phyloP scores from a whole-genome alignment of 2,329 filamentous ascomycete genomes.

The Lachnellula suecica region DNA sequence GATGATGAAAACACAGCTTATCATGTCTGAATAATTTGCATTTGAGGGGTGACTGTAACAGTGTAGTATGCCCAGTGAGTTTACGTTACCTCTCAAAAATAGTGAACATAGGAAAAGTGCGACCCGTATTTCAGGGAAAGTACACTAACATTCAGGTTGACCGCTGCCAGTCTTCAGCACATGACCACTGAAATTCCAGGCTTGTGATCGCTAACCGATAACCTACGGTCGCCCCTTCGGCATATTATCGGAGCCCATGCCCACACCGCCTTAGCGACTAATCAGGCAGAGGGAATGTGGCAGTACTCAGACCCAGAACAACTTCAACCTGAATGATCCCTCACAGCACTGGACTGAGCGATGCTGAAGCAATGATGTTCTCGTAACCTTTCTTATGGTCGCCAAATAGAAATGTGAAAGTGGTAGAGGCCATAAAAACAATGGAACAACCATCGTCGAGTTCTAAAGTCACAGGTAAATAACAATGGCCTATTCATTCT shows the following conservation, averaged over 20 bases:
- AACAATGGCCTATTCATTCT: background rate
- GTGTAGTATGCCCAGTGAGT: too few species aligned
- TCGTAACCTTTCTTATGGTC: background rate
- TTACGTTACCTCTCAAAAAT: too few species aligned
- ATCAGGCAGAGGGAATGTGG: background rate
- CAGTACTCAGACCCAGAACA: background rate
- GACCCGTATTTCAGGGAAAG: too few species aligned
- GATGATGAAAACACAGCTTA: background rate
- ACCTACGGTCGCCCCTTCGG: too few species aligned
- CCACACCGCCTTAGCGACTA: background rate
- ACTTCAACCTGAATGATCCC: background rate
- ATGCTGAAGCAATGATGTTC: background rate
- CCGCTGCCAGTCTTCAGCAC: too few species aligned
- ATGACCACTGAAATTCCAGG: too few species aligned
- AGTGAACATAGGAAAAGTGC: too few species aligned
- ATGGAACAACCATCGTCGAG: conserved; percentile 70
- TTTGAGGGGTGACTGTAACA: too few species aligned
- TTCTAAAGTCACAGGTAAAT: conserved; percentile 73
- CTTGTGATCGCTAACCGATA: too few species aligned
- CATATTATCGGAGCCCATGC: background rate
- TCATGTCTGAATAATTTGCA: too few species aligned
- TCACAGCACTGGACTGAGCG: background rate
- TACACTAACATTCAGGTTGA: too few species aligned
- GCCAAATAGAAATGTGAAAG: background rate
- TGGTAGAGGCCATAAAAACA: conserved; percentile 34